Percentiles rank a stretch among this genome's conserved stretches.
Conservation (phyloP, 495 filamentous ascomycete species). For the Podospora tetraspora region DNA sequence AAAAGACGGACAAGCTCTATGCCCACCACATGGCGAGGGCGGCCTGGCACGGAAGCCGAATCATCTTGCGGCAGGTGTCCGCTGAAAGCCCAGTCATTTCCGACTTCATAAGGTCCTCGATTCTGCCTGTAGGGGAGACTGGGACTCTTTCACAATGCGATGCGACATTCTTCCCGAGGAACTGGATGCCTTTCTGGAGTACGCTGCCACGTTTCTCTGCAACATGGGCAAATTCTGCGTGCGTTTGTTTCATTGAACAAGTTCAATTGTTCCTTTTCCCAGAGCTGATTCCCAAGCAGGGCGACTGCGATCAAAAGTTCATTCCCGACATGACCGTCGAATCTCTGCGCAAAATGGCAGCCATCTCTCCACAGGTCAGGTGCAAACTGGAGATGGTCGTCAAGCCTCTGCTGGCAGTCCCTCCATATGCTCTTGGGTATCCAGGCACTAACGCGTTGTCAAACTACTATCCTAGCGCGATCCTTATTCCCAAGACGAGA, state of each 20-base stretch:
- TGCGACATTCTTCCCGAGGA: constrained; percentile 15
- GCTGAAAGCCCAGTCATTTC: background rate
- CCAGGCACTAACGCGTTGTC: constrained; percentile 2
- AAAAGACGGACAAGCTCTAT: background rate
- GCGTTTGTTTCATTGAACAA: background rate
- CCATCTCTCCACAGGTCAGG: background rate
- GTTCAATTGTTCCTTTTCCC: too few relatives aligned
- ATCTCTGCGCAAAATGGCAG: background rate
- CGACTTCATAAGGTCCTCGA: background rate
- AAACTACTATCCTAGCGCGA: constrained; percentile 5
- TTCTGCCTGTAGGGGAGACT: background rate
- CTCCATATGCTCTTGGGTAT: background rate
- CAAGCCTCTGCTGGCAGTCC: background rate
- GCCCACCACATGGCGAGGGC: background rate
- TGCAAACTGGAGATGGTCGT: background rate
- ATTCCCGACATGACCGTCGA: background rate
- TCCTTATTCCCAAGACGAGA: constrained; percentile 6
- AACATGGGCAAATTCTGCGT: constrained; percentile 33
- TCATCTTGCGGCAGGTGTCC: background rate
- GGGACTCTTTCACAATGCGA: background rate
- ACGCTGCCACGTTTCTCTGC: constrained; percentile 28
- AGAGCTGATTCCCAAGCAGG: background rate
- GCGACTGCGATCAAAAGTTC: background rate
- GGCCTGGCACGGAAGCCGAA: background rate
- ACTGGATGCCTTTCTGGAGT: constrained; percentile 23